Evolutionary conservation across 164 flowering plant genomes (phyloP).

Genomic region (Chloranthus sessilifolius): DNA sequence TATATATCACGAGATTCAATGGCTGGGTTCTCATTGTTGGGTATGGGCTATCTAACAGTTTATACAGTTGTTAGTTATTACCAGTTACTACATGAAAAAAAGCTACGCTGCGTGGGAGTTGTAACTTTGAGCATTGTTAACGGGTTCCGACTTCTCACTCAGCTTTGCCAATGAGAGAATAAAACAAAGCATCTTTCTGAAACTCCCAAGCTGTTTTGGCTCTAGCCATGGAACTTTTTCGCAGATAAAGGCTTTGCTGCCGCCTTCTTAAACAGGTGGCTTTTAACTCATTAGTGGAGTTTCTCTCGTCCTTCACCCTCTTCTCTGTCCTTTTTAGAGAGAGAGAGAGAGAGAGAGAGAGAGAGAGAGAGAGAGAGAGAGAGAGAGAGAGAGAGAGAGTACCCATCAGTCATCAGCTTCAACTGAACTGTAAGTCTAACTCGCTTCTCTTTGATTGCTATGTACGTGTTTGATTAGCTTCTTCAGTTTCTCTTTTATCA

Average conservation of each 20-base stretch:
- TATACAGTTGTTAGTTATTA: not conserved
- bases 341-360: no score
- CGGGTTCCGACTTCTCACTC: no score
- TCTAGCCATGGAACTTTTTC: not conserved
- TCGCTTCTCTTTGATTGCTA: not conserved
- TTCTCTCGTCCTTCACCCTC: slow-evolving; percentile 7
- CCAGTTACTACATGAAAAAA: not conserved
- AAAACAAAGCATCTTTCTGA: not conserved
- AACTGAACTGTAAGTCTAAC: not conserved
- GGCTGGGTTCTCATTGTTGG: no score
- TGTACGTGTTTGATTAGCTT: not conserved
- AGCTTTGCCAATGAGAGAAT: slow-evolving; percentile 4
- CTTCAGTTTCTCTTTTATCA: not conserved
- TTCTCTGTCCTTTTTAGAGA: no score
- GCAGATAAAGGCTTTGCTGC: slow-evolving; percentile 5
- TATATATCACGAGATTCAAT: no score
- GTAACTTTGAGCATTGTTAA: no score
- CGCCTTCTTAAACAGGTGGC: slow-evolving; percentile 6
- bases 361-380: not conserved
- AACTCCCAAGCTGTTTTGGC: slow-evolving; percentile 18
- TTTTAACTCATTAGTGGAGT: not conserved
- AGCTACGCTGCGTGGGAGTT: no score
- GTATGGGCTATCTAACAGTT: no score
- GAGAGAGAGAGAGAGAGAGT: no score
- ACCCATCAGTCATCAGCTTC: no score